A percentile compares a stretch with the other conserved stretches of the same genome.
phyloP scores from a whole-genome alignment of 768 basidiomycete genomes.

The Russula dissimulans region DNA sequence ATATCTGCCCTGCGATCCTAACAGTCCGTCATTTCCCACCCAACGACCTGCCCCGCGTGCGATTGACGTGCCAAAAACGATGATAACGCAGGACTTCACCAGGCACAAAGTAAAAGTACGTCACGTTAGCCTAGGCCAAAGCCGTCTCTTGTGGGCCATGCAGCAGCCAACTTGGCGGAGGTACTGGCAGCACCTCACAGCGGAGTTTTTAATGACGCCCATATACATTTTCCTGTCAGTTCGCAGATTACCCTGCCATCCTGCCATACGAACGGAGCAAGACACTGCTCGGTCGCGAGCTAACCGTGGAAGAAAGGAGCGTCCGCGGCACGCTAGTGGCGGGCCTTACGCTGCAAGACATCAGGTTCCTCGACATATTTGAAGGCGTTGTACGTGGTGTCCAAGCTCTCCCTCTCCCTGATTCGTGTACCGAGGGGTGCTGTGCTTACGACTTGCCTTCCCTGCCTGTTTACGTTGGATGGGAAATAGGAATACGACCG shows the following conservation, averaged over 20 bases:
- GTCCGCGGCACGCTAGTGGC: slow-evolving; percentile 74
- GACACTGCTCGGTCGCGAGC: slow-evolving; percentile 29
- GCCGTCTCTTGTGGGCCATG: not conserved
- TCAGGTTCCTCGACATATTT: slow-evolving; percentile 65
- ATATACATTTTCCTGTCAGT: slow-evolving; percentile 26
- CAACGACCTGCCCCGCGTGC: not conserved
- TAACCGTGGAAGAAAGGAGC: slow-evolving; percentile 51
- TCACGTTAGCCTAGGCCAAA: not conserved
- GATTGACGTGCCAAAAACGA: not conserved
- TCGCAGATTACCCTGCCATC: slow-evolving; percentile 78
- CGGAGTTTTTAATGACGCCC: too few relatives aligned
- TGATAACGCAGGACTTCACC: slow-evolving; percentile 52
- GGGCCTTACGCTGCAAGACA: slow-evolving; percentile 58
- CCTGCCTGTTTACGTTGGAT: not conserved
- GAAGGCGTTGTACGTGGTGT: slow-evolving; percentile 63
- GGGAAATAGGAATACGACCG: slow-evolving; percentile 61
- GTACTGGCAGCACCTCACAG: too few relatives aligned
- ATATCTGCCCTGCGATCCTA: slow-evolving; percentile 66
- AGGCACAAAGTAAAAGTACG: slow-evolving; percentile 68
- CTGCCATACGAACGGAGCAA: slow-evolving; percentile 47
- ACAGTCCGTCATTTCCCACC: slow-evolving; percentile 37
- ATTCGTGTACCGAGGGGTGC: too few relatives aligned
- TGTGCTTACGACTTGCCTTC: not conserved
- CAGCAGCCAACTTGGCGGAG: too few relatives aligned
- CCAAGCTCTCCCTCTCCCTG: not conserved